Evolutionary conservation across 2,329 filamentous ascomycete species (phyloP), one percentile per base, ranked within the genome.

Genomic region (Rasamsonia emersonii): DNA sequence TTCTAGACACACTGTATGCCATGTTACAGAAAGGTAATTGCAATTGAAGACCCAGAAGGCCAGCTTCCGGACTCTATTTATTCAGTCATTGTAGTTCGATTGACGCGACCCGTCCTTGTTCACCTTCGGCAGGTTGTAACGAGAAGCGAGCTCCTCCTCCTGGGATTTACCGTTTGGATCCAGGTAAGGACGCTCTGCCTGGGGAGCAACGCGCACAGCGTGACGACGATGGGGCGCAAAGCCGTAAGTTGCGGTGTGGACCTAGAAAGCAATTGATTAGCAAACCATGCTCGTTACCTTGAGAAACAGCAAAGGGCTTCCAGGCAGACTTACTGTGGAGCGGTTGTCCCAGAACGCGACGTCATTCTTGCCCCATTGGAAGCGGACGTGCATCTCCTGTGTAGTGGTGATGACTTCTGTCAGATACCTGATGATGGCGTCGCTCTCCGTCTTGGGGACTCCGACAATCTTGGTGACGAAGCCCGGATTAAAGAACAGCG

Each of bases 291-390:
- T 16, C 13, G 19, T 13, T 13, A 20, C 14, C 11, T 6, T 21
- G 19, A 5, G 5, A 9, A 18, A 9, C 30, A 5, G 24, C 20
- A 19, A 8, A 32, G 15, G 11, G 19, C 18, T 16, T 18, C 9
- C 8, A 7, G 20, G 7, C 9, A 21, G 14, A 50, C 59, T 45
- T 48, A 75, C 68, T 27, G 64, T 67, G 21, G 68, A 58, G 11
- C 76, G 61, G 41, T 81, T 82, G 47, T 82, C 77, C 77, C 78
- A 82, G 36, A 82, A 68, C 0, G 76, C 76, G 2, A 83, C 73
- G 36, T 80, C 79, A 24, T 73, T 68, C 40, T 73, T 69, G 25
- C 68, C 64, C 77, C 78, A 81, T 42, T 71, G 67, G 47, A 79
- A 75, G 11, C 80, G 68, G 4, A 73, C 78, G 45, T 85, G 79